These are phyloP conservation scores for Irpex rosettiformis DNA, from an alignment of 1,284 basidiomycete species.

Conservation along the genomic window DNA sequence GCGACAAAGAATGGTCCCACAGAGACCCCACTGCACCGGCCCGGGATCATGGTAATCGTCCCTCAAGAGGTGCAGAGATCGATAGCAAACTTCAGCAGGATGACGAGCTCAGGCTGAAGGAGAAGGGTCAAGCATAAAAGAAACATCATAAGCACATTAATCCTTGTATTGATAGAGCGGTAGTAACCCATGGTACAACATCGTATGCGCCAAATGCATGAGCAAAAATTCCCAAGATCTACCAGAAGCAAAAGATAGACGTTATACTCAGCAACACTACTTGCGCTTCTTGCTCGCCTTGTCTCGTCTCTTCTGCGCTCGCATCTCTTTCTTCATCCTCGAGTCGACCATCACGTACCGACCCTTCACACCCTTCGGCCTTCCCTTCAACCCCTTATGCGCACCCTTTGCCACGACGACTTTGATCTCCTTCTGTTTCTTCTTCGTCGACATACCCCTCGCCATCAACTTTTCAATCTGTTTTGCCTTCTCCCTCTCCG, in stretches of 20 bases:
- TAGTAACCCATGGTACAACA: background rate
- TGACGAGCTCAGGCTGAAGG: slow-evolving; percentile 44
- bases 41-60: slow-evolving; percentile 52
- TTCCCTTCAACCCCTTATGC: slow-evolving; percentile 89
- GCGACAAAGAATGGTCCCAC: slow-evolving; percentile 21
- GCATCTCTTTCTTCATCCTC: slow-evolving; percentile 82
- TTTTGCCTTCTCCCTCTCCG: slow-evolving; percentile 92
- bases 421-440: slow-evolving; percentile 79
- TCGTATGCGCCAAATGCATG: too few species aligned
- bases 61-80: slow-evolving; percentile 56
- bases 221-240: too few species aligned
- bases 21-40: slow-evolving; percentile 42
- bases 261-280: too few species aligned
- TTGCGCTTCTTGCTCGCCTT: slow-evolving; percentile 63
- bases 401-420: slow-evolving; percentile 91
- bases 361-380: slow-evolving; percentile 96
- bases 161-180: slow-evolving; percentile 1
- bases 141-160: background rate
- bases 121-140: slow-evolving; percentile 36
- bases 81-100: slow-evolving; percentile 55
- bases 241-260: too few species aligned
- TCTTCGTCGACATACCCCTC: slow-evolving; percentile 68
- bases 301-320: slow-evolving; percentile 68
- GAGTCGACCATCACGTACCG: slow-evolving; percentile 91
- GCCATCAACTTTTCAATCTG: slow-evolving; percentile 92